These are phyloP conservation scores for Fraxinus paxiana DNA, from an alignment of 305 asterid species.

Conservation along the genomic window DNA sequence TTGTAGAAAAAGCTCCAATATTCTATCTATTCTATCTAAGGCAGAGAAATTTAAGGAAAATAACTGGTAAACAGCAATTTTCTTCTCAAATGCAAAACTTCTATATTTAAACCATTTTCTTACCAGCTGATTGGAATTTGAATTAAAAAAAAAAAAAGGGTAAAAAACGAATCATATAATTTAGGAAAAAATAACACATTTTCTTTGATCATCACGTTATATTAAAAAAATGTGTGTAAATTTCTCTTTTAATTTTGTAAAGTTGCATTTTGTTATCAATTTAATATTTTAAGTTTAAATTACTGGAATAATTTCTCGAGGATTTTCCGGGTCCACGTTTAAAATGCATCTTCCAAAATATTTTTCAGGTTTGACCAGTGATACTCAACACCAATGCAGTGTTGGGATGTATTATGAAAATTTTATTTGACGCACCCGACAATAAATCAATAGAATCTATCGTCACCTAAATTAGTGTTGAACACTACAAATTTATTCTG, in stretches of 20 bases:
- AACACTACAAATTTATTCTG: no score
- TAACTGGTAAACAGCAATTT: constrained; percentile 3
- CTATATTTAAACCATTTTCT: neutral
- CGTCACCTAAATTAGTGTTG: no score
- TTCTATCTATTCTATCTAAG: constrained; percentile 10
- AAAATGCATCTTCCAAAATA: no score
- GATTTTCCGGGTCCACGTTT: no score
- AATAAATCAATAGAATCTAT: no score
- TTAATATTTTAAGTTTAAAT: no score
- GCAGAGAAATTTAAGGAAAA: constrained; percentile 25
- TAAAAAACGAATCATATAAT: neutral
- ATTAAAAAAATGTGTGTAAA: no score
- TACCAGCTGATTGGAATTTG: neutral
- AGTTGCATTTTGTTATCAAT: neutral
- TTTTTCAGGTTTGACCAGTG: neutral
- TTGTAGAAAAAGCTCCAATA: constrained; percentile 13
- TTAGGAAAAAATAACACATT: neutral
- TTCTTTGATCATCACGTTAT: neutral
- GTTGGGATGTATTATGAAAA: no score
- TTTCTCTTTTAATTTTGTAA: neutral
- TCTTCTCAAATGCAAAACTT: neutral
- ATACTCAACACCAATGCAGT: no score
- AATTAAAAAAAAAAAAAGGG: neutral
- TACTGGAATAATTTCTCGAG: no score
- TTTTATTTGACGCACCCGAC: no score